Base-by-base conservation (phyloP, 2,329 filamentous ascomycete genomes). In the Talaromyces pinophilus region DNA sequence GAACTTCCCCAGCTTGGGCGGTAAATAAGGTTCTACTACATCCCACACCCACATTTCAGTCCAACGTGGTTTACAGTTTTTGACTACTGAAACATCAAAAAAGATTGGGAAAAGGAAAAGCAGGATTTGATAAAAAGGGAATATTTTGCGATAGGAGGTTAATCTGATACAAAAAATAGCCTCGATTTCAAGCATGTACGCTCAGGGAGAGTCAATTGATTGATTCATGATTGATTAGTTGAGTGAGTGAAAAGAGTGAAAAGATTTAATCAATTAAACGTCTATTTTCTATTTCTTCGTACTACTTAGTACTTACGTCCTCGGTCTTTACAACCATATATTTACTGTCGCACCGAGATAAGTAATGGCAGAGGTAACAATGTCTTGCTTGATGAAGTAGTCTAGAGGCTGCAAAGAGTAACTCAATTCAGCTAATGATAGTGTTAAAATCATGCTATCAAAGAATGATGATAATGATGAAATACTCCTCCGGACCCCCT, bases 1-100 rank as follows among this genome's bases (percentile, higher is more conserved):
- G 77, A 81, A 81, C 77, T 81, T 81, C 77, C 79, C 79, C 72
- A 78, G 73, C 73, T 77, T 81, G 69, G 79, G 79, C 68, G 72
- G 71, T 70, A 79, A 79, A 75, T 79, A 77, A 76, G 19, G 38
- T 35, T 54, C 30, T 28, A 48, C 22, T 66, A 22, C 46, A 38
- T 62, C 38, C 44, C 48, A 44, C 30, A 28, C 30, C 33, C 42
- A 38, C 46, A 44, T 25, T 63, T 42, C 40, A 62, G 13, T 63
- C 33, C 46, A 38, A 11, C n/a, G 54, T 40, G 35, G 38, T 64
- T 48, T 19, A 50, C 13, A 13, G 13, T 46, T 46, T 59, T 59
- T 59, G 52, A 55, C 52, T 46, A 19, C 55, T 19, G 28, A 38
- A 64, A 57, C 30, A 44, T 57, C 6, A 64, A 22, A 59, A 48